Percentiles rank a stretch among this genome's conserved stretches.
phyloP scores from a whole-genome alignment of 1,284 basidiomycete species.

The Cutaneotrichosporon sp. region DNA sequence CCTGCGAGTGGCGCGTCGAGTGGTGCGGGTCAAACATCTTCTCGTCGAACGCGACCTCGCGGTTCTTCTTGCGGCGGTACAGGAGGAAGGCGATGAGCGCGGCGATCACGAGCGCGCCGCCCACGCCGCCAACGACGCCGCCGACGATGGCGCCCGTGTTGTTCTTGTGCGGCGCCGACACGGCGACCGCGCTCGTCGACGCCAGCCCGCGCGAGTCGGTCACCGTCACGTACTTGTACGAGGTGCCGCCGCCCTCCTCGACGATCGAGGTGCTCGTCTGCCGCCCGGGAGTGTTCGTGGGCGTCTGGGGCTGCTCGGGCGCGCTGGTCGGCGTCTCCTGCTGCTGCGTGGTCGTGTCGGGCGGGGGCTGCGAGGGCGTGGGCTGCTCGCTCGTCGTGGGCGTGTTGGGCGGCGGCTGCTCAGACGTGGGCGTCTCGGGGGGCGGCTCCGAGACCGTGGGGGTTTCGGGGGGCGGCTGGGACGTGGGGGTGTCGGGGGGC shows the following conservation, averaged over 20 bases:
- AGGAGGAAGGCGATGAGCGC: constrained; percentile 46
- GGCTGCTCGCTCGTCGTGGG: background rate
- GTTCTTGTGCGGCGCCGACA: background rate
- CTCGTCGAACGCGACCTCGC: constrained; percentile 50
- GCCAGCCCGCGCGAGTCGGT: background rate
- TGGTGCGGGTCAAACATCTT: constrained; percentile 51
- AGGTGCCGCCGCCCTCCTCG: background rate
- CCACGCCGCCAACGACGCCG: constrained; percentile 53
- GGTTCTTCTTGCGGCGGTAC: constrained; percentile 33
- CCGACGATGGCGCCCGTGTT: constrained; percentile 40
- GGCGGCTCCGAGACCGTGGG: background rate
- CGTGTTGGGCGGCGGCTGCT: background rate
- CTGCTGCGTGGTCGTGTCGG: background rate
- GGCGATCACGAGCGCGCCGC: constrained; percentile 38
- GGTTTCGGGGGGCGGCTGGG: background rate
- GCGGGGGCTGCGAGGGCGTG: too few relatives aligned
- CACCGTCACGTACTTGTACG: background rate
- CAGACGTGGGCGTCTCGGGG: background rate
- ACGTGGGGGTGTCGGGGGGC: background rate
- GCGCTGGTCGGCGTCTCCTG: background rate
- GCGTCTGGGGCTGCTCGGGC: background rate
- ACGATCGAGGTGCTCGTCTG: too few relatives aligned
- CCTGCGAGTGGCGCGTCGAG: constrained; percentile 42
- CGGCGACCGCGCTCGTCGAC: background rate
- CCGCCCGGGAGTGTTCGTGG: too few relatives aligned